Conservation (phyloP, 129 eudicot species). For the Scalesia atractyloides region DNA sequence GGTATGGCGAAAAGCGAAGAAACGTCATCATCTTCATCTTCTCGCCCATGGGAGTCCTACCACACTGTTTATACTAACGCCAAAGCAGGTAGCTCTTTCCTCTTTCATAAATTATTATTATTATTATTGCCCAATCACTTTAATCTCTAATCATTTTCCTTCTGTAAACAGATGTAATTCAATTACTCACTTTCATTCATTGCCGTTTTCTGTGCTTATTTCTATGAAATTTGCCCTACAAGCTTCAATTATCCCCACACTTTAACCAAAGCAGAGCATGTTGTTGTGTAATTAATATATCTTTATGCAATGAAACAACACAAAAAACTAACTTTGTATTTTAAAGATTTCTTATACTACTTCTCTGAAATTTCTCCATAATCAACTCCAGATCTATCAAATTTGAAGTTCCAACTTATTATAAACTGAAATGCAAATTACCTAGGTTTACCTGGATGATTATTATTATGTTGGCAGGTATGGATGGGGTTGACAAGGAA, state of each 20-base stretch:
- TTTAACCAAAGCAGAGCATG: background rate
- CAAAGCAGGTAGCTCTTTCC: slow-evolving; percentile 67
- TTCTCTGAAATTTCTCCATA: slow-evolving; percentile 3
- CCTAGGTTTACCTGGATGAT: slow-evolving; percentile 16
- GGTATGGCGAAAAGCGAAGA: slow-evolving; percentile 43
- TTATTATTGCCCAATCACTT: no score
- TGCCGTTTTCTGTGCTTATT: background rate
- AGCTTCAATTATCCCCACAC: background rate
- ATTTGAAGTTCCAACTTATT: slow-evolving; percentile 3
- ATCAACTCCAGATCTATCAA: background rate
- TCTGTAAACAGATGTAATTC: background rate
- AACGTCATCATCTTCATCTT: slow-evolving; percentile 18
- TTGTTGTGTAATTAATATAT: slow-evolving; percentile 12
- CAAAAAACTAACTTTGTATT: background rate
- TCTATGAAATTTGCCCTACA: background rate
- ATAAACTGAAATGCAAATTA: background rate
- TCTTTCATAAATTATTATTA: no score
- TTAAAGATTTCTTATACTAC: background rate
- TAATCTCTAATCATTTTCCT: background rate
- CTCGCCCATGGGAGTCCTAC: slow-evolving; percentile 92
- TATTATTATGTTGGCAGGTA: slow-evolving; percentile 49
- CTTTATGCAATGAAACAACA: no score
- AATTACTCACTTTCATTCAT: background rate
- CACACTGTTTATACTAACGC: slow-evolving; percentile 88
- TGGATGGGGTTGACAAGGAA: slow-evolving; percentile 99